A percentile compares a stretch with the other conserved stretches of the same genome.
Evolutionary conservation across 352 stramenopile species (phyloP).

Genomic region (Phytophthora tentaculata): DNA sequence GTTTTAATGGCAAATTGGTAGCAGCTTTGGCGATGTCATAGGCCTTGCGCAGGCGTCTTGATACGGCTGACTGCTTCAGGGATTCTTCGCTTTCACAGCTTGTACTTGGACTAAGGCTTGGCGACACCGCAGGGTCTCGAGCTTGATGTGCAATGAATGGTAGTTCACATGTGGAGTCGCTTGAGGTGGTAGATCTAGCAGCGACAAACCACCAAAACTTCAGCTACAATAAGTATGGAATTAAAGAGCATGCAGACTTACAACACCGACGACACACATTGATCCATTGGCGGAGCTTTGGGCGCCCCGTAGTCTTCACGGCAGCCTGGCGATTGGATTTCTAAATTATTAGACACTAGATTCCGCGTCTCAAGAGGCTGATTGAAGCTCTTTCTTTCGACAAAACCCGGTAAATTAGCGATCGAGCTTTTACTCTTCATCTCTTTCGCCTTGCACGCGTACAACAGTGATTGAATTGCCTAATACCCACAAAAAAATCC

Average conservation of each 20-base stretch:
- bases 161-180: constrained; percentile 33
- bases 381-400: constrained; percentile 8
- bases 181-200: constrained; percentile 44
- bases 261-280: constrained; percentile 11
- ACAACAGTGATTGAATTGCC: constrained; percentile 82
- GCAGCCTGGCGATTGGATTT: constrained; percentile 13
- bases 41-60: constrained; percentile 50
- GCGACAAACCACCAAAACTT: not conserved
- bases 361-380: constrained; percentile 8
- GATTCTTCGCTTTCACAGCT: constrained; percentile 22
- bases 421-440: constrained; percentile 49
- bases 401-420: constrained; percentile 45
- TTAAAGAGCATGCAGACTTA: constrained; percentile 13
- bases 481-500: constrained; percentile 17
- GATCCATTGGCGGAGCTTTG: constrained; percentile 2
- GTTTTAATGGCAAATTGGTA: constrained; percentile 10
- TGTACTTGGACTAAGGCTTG: constrained; percentile 21
- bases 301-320: constrained; percentile 9
- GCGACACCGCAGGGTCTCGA: constrained; percentile 12
- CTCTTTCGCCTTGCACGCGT: constrained; percentile 82
- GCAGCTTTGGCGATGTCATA: constrained; percentile 63
- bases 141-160: constrained; percentile 1
- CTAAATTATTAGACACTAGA: not conserved
- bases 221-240: not conserved
- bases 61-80: constrained; percentile 40